Conservation (phyloP, 371 early-diverging fungal genomes). For the Capillidium heterosporum region DNA sequence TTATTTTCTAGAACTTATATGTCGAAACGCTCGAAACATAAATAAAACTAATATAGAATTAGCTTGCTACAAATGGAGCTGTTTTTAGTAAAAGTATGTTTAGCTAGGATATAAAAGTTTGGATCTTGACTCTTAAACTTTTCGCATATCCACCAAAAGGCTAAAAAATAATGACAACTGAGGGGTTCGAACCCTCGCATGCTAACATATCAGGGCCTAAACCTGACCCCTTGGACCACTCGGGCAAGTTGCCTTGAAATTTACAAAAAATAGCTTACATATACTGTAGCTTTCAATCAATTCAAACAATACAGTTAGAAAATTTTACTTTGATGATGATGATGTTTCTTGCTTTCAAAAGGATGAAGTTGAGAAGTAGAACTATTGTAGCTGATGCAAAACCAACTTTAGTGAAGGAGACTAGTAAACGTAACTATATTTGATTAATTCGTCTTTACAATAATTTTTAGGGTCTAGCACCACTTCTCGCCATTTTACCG, state of each 20-base stretch:
- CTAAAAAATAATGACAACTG: constrained; percentile 10
- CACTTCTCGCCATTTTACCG: neutral
- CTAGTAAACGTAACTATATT: neutral
- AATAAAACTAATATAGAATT: too few species aligned
- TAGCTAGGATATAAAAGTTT: too few species aligned
- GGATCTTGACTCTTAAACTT: too few species aligned
- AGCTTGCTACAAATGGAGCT: too few species aligned
- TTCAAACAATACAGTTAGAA: neutral
- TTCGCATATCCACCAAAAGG: too few species aligned
- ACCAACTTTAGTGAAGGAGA: neutral
- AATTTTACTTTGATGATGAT: neutral
- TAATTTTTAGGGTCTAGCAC: too few species aligned
- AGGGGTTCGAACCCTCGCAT: constrained; percentile 15
- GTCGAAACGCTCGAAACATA: too few species aligned
- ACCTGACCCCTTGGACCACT: constrained; percentile 14
- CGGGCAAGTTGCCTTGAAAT: constrained; percentile 10
- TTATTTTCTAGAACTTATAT: too few species aligned
- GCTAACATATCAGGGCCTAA: constrained; percentile 13
- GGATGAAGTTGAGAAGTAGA: neutral
- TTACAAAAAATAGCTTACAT: neutral
- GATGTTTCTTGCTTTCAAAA: neutral
- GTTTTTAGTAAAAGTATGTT: too few species aligned
- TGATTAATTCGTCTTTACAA: too few species aligned
- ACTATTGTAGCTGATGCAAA: neutral
- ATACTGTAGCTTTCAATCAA: neutral